Evolutionary conservation across 192 early-diverging fungal species (phyloP).

Genomic region (Podila epigama): DNA sequence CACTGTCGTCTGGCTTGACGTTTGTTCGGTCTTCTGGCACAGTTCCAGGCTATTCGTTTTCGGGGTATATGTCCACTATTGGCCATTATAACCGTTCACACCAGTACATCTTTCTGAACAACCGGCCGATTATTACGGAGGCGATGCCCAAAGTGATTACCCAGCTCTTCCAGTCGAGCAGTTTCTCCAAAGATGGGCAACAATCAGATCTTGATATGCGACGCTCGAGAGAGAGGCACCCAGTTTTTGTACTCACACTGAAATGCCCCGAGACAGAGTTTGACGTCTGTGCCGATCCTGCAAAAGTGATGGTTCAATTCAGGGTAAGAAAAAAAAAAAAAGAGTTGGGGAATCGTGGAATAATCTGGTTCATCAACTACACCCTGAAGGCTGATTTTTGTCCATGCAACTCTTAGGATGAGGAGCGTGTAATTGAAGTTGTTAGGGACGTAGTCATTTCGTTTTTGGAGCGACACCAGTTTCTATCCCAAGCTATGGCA

Average conservation of each 20-base stretch:
- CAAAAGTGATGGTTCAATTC: slow-evolving; percentile 62
- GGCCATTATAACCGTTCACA: slow-evolving; percentile 37
- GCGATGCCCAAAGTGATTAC: slow-evolving; percentile 2
- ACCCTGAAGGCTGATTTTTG: background rate
- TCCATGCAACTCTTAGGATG: slow-evolving; percentile 9
- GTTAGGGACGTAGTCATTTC: slow-evolving; percentile 18
- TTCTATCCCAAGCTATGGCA: slow-evolving; percentile 26
- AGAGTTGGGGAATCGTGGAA: background rate
- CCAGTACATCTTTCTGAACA: slow-evolving; percentile 39
- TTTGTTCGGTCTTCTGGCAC: background rate
- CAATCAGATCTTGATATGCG: slow-evolving; percentile 14
- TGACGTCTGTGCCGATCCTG: slow-evolving; percentile 63
- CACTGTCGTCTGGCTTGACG: slow-evolving; percentile 30
- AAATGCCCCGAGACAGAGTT: slow-evolving; percentile 52
- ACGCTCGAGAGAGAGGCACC: slow-evolving; percentile 49
- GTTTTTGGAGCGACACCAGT: slow-evolving; percentile 40
- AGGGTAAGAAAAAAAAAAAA: slow-evolving; percentile 32
- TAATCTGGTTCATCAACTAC: background rate
- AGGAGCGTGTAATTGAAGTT: slow-evolving; percentile 22
- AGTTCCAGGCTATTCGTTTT: slow-evolving; percentile 6
- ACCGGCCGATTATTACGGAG: slow-evolving; percentile 20
- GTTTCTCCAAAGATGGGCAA: slow-evolving; percentile 26
- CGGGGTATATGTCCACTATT: slow-evolving; percentile 30
- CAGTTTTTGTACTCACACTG: slow-evolving; percentile 63
- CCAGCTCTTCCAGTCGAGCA: slow-evolving; percentile 23